Base-by-base conservation (phyloP, 169 alveolate genomes). In the Eimeria acervulina region DNA sequence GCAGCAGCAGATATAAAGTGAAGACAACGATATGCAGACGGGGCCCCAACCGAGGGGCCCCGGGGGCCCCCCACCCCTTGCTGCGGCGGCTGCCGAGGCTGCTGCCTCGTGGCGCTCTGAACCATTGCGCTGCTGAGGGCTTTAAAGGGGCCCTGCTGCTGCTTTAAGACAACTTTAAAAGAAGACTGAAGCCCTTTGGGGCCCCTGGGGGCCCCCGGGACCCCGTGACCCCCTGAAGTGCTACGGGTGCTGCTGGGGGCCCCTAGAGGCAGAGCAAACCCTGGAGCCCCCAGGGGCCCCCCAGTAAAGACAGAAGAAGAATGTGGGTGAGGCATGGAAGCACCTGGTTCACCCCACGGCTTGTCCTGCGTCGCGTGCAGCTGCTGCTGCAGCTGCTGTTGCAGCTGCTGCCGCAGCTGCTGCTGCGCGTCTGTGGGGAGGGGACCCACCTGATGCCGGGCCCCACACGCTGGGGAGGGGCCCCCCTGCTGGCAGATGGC, bases 61-160 rank as follows among this genome's bases (percentile, higher is more conserved):
- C 44, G 83, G 83, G 83, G 83, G 83, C 44, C 83, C 83, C 83
- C 44, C 15, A 0, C 59, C 47, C 23, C 44, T 21, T 70, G 83
- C 83, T 28, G 83, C 13, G 83, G 83, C 83, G 83, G 83, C 83
- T 70, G 83, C 83, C 44, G 1, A 28, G 40, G 83, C 44, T 12
- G 83, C 42, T 70, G 83, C 42, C 42, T 70, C 10, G 44, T 19
- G 59, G 87, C 87, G 55, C 87, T 76, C 61, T 12, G 0, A 23
- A 13, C 52, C 87, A 76, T 36, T 31, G 61, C n/a, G 38, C 44
- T 23, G 38, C 44, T 13, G 55, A 76, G 31, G 87, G 38, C 15
- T 76, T 76, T 15, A 42, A 61, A 61, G 59, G 38, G 21, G 31
- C 28, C 33, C n/a, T 76, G 28, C 26, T 59, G 68, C 68, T 59